Evolutionary conservation across 352 stramenopile genomes (phyloP).

Genomic region (Globisporangium viniferum): DNA sequence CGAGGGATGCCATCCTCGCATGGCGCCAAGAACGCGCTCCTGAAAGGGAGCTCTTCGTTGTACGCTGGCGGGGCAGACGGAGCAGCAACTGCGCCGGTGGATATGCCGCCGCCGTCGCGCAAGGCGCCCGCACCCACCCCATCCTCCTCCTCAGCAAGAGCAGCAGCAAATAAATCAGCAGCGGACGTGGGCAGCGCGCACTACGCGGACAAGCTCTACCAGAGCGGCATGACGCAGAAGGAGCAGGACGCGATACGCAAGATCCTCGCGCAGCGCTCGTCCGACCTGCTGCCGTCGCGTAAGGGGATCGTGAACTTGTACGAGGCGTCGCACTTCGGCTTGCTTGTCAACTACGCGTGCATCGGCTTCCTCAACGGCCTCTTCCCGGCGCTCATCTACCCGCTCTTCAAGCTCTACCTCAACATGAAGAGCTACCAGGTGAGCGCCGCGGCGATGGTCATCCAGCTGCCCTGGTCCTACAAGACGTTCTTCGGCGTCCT

Average conservation of each 20-base stretch:
- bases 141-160: background rate
- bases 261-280: slow-evolving; percentile 32
- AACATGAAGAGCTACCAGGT: slow-evolving; percentile 76
- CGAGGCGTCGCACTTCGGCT: slow-evolving; percentile 36
- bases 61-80: background rate
- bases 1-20: slow-evolving; percentile 3
- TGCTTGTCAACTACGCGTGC: slow-evolving; percentile 69
- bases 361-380: slow-evolving; percentile 74
- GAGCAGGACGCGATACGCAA: slow-evolving; percentile 34
- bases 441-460: slow-evolving; percentile 46
- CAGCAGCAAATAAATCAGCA: background rate
- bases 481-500: slow-evolving; percentile 77
- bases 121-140: background rate
- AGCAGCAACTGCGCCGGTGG: background rate
- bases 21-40: slow-evolving; percentile 2
- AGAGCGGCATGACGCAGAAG: slow-evolving; percentile 6
- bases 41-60: slow-evolving; percentile 7
- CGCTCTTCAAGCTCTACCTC: slow-evolving; percentile 76
- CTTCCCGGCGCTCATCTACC: slow-evolving; percentile 62
- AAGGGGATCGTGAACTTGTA: slow-evolving; percentile 41
- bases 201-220: slow-evolving; percentile 11
- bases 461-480: slow-evolving; percentile 68
- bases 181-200: background rate
- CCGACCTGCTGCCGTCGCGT: slow-evolving; percentile 34
- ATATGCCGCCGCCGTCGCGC: slow-evolving; percentile 4